Conservation (phyloP, 2,329 filamentous ascomycete species). For the Mycogone perniciosa region DNA sequence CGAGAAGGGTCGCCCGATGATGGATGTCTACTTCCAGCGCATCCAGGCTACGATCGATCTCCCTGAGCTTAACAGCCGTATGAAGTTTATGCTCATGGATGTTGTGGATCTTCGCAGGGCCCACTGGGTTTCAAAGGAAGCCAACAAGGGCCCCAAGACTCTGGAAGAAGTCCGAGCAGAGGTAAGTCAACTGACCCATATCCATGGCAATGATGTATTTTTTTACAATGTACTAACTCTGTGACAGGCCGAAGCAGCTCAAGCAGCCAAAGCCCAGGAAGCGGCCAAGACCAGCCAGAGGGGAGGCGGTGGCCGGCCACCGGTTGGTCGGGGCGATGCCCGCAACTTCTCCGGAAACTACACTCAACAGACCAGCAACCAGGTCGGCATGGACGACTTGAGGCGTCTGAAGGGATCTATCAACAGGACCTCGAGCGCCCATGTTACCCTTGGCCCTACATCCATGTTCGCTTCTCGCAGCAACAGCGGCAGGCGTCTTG, state of each 20-base stretch:
- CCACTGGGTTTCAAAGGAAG: slow-evolving; percentile 81
- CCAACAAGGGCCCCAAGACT: slow-evolving; percentile 93
- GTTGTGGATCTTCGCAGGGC: slow-evolving; percentile 74
- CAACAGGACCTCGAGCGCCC: slow-evolving; percentile 55
- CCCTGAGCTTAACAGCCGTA: slow-evolving; percentile 74
- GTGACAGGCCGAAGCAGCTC: slow-evolving; percentile 59
- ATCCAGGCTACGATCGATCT: slow-evolving; percentile 78
- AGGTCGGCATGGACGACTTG: slow-evolving; percentile 86
- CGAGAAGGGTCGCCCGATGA: slow-evolving; percentile 77
- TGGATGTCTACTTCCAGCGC: slow-evolving; percentile 89
- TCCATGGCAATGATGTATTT: neutral
- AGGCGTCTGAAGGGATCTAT: slow-evolving; percentile 66
- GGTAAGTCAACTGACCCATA: slow-evolving; percentile 37
- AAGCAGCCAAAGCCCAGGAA: slow-evolving; percentile 77
- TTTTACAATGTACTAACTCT: neutral
- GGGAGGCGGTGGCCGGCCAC: slow-evolving; percentile 63
- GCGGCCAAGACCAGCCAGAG: slow-evolving; percentile 54
- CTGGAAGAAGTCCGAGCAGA: slow-evolving; percentile 85
- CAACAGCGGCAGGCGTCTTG: slow-evolving; percentile 79
- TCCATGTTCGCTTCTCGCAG: slow-evolving; percentile 86
- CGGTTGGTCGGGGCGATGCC: slow-evolving; percentile 76
- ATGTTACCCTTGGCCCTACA: slow-evolving; percentile 68
- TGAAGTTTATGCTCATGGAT: slow-evolving; percentile 96
- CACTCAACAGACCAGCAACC: slow-evolving; percentile 71
- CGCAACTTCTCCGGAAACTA: slow-evolving; percentile 73